phyloP scores from a whole-genome alignment of 768 basidiomycete genomes.

The Russula sp. region DNA sequence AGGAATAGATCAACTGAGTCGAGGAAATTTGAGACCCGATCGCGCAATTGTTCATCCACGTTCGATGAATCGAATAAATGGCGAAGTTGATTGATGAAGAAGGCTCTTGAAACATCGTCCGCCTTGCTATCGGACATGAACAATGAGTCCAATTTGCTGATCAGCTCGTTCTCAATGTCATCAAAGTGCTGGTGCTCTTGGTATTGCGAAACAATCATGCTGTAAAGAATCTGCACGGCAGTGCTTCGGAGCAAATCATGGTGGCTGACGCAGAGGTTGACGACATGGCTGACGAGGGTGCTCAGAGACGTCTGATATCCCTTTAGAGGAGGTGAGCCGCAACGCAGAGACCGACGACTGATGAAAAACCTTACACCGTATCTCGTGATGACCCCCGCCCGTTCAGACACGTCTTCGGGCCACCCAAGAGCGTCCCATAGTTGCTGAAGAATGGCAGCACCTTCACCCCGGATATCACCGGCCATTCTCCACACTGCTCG shows the following conservation, averaged over 20 bases:
- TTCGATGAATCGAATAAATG: conserved; percentile 81
- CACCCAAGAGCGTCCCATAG: conserved; percentile 86
- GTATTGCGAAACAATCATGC: conserved; percentile 93
- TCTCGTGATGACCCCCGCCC: conserved; percentile 49
- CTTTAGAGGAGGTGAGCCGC: conserved; percentile 34
- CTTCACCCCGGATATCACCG: conserved; percentile 91
- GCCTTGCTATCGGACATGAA: conserved; percentile 93
- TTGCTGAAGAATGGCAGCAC: conserved; percentile 67
- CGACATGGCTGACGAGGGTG: conserved; percentile 80
- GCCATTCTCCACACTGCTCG: conserved; percentile 95
- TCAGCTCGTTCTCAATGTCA: conserved; percentile 86
- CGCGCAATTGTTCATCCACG: conserved; percentile 73
- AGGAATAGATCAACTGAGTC: conserved; percentile 91
- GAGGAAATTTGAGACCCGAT: conserved; percentile 74
- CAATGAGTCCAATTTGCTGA: conserved; percentile 82
- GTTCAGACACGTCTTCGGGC: conserved; percentile 52
- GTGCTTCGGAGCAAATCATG: conserved; percentile 88
- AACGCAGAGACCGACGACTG: neutral
- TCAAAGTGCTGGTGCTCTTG: conserved; percentile 80
- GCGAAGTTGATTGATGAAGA: conserved; percentile 88
- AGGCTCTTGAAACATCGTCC: conserved; percentile 85
- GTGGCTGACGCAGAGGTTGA: conserved; percentile 89
- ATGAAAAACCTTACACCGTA: conserved; percentile 53
- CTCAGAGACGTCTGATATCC: conserved; percentile 82
- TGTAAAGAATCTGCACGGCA: conserved; percentile 88